A percentile compares a stretch with the other conserved stretches of the same genome.
Conservation (phyloP, 2,329 filamentous ascomycete species). For the Pezicula carpinea region DNA sequence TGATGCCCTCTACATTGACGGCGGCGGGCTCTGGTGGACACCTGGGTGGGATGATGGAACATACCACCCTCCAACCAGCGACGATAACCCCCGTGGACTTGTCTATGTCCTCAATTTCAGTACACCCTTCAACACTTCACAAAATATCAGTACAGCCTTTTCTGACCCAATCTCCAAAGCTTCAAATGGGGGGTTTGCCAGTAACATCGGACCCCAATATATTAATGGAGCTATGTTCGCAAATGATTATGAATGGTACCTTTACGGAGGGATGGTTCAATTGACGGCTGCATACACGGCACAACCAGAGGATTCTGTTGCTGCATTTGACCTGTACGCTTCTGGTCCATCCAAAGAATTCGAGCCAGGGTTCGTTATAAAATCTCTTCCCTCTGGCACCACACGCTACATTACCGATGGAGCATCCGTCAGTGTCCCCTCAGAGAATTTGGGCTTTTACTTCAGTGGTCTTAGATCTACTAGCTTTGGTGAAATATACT, state of each 20-base stretch:
- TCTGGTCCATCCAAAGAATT: conserved; percentile 44
- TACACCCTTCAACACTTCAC: conserved; percentile 42
- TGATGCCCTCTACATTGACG: conserved; percentile 60
- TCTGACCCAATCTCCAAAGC: conserved; percentile 37
- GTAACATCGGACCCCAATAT: conserved; percentile 49
- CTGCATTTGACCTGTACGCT: conserved; percentile 46
- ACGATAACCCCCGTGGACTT: conserved; percentile 45
- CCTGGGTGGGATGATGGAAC: conserved; percentile 40
- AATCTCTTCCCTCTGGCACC: conserved; percentile 37
- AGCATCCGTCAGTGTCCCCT: conserved; percentile 56
- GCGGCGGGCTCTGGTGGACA: conserved; percentile 50
- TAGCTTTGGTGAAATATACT: conserved; percentile 43
- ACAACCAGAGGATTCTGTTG: conserved; percentile 37
- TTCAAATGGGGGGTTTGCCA: conserved; percentile 35
- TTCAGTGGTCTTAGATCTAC: conserved; percentile 56
- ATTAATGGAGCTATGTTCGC: conserved; percentile 57
- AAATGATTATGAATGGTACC: conserved; percentile 55
- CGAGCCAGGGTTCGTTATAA: conserved; percentile 35
- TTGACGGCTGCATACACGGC: conserved; percentile 28
- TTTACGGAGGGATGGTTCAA: conserved; percentile 53
- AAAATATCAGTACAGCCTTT: conserved; percentile 42
- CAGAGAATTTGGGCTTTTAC: conserved; percentile 65
- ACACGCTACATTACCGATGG: conserved; percentile 60
- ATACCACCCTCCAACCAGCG: conserved; percentile 19
- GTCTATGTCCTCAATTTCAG: conserved; percentile 54